Evolutionary conservation across 2,329 filamentous ascomycete species (phyloP), one percentile per base, ranked within the genome.

Genomic region (Cladophialophora yegresii): DNA sequence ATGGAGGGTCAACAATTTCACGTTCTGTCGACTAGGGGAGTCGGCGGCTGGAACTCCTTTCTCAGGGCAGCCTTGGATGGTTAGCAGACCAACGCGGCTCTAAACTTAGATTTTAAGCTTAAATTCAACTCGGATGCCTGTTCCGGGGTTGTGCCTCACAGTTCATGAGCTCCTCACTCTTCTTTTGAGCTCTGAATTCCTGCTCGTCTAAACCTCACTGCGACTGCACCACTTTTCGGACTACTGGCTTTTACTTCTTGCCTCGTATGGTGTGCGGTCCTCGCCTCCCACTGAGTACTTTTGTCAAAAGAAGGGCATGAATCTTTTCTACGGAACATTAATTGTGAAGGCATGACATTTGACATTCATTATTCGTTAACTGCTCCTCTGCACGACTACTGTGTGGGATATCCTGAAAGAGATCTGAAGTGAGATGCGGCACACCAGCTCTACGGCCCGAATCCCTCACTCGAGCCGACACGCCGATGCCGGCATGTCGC

Each of bases 41-140:
- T 10, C 43, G 26, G 26, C 26, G 26, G 6, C 26, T 28, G 3
- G 26, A 28, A 28, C 55, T 49, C 55, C 55, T 58, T 58, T 58
- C 43, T 20, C 28, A 40, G 4, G 13, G 5, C 55, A 58, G 55
- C 55, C 55, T 58, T 49, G 43, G 23, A 58, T 12, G 4, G 13
- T 32, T 16, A 3, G 12, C 8, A 13, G 5, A 23, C 6, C 54
- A 6, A 20, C n/a, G 16, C 6, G 12, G 32, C 7, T 26, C n/a
- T 13, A 9, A 43, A 45, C 36, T 45, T 45, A 23, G 32, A 43
- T 43, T 43, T 12, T n/a, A 12, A 43, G 40, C 40, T 43, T 28
- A 28, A 28, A 28, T 6, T 28, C 26, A 6, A 6, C 26, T 28
- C 26, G 26, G 26, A 28, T 28, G 40, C 3, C 40, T 43, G 40